These are phyloP conservation scores for Xylariaceae sp. DNA, from an alignment of 2,329 filamentous ascomycete species.

Conservation along the genomic window DNA sequence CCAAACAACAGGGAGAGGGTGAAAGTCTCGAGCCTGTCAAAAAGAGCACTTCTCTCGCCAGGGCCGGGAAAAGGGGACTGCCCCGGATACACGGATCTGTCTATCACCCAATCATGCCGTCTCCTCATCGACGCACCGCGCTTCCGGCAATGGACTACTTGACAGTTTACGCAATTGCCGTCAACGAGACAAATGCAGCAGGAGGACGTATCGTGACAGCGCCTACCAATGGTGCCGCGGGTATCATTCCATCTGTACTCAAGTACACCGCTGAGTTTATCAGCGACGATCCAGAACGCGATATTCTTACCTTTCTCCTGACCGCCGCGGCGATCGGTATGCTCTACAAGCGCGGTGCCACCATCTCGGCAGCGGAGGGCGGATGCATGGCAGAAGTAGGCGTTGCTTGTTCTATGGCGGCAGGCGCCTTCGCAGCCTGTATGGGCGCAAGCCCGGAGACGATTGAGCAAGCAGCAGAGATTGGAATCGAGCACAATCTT, in stretches of 20 bases:
- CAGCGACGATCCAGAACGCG: slow-evolving; percentile 48
- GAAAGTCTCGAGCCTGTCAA: slow-evolving; percentile 1
- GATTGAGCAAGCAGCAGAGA: slow-evolving; percentile 51
- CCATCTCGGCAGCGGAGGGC: slow-evolving; percentile 50
- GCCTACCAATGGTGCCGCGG: slow-evolving; percentile 50
- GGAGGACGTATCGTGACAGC: slow-evolving; percentile 51
- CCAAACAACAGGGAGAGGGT: neutral
- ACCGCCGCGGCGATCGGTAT: slow-evolving; percentile 51
- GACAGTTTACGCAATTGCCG: slow-evolving; percentile 49
- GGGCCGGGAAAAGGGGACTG: slow-evolving; percentile 32
- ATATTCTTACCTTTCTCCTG: slow-evolving; percentile 47
- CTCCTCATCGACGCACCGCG: slow-evolving; percentile 44
- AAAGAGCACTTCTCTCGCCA: slow-evolving; percentile 15
- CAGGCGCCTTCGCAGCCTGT: slow-evolving; percentile 49
- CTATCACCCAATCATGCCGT: slow-evolving; percentile 45
- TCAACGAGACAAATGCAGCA: slow-evolving; percentile 52
- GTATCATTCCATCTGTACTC: slow-evolving; percentile 50
- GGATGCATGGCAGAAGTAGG: slow-evolving; percentile 55
- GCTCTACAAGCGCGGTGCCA: slow-evolving; percentile 52
- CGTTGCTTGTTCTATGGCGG: slow-evolving; percentile 52
- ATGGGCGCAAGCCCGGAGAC: slow-evolving; percentile 51
- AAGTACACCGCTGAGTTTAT: slow-evolving; percentile 51
- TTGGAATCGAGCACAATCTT: slow-evolving; percentile 52
- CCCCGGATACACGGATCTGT: slow-evolving; percentile 44
- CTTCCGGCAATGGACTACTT: slow-evolving; percentile 52